Evolutionary conservation across 495 filamentous ascomycete species (phyloP), one percentile per base, ranked within the genome.

Genomic region (Friedmanniomyces simplex): DNA sequence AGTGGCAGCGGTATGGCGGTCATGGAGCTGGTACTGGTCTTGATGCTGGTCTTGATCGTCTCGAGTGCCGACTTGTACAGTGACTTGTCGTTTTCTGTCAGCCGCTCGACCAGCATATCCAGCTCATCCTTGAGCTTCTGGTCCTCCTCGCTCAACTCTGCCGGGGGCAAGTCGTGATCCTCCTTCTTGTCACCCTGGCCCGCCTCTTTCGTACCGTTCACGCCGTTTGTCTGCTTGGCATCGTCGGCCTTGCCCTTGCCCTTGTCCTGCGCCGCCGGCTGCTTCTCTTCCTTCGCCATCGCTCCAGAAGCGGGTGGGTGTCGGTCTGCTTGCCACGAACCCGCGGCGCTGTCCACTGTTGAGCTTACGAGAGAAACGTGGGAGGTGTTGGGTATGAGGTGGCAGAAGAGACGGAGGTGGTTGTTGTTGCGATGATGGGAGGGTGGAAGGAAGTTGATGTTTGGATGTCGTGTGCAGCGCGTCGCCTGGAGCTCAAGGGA

Each of bases 1-100:
- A 99, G 81, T 39, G 93, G 93, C 74, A 97, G 97, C 1, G 93
- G 93, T 54, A 99, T 91, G 41, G 93, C 93, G 20, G 93, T 99
- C 93, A 99, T 97, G 12, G 93, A 99, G 39, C 88, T 95, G 42
- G 93, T 99, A 41, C 93, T 95, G 41, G 94, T 99, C 74, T 95
- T 96, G 75, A 99, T 99, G 66, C 86, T 93, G 65, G 81, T 87
- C 76, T 95, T 96, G 79, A 99, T 96, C 54, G 88, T 83, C 68
- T 96, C 89, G 61, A 99, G 76, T 42, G 93, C 85, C 54, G 91
- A 83, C 66, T 86, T 89, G 74, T 99, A 96, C 61, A 97, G 87
- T 56, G 80, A 80, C 36, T 81, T 80, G 70, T 99, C 87, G 42
- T 84, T 76, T 74, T 96, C 93, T 88, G 96, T 72, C 6, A 99